phyloP scores from a whole-genome alignment of 192 early-diverging fungal species.

The Linnemannia hyalina region DNA sequence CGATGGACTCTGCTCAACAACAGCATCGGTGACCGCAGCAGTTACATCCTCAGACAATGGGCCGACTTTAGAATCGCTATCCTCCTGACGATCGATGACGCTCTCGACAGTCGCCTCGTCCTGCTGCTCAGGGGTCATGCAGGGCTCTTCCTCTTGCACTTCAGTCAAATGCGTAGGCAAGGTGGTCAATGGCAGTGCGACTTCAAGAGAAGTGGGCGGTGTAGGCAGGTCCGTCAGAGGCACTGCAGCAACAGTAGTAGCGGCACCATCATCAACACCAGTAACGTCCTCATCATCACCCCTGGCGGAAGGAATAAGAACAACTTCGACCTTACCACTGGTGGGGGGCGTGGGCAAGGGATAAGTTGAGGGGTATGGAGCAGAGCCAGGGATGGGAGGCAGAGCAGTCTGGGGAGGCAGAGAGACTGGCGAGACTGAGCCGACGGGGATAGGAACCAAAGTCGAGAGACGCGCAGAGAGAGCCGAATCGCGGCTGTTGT shows the following conservation, averaged over 20 bases:
- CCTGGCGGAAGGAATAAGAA: not conserved
- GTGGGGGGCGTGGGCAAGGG: not conserved
- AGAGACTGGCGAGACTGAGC: constrained; percentile 5
- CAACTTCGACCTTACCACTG: not conserved
- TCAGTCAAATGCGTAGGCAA: not conserved
- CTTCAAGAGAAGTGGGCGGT: not conserved
- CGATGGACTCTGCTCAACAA: not conserved
- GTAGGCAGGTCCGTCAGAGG: not conserved
- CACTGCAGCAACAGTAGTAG: not conserved
- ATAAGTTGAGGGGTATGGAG: not conserved
- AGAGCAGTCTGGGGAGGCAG: constrained; percentile 36
- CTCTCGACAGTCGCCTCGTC: not conserved
- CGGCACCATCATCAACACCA: not conserved
- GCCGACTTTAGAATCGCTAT: not conserved
- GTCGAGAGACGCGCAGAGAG: constrained; percentile 20
- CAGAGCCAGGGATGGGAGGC: constrained; percentile 24
- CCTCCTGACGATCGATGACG: not conserved
- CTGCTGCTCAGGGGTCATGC: not conserved
- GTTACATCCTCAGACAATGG: not conserved
- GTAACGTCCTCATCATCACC: not conserved
- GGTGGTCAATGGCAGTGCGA: not conserved
- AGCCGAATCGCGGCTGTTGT: constrained; percentile 11
- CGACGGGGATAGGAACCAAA: constrained; percentile 20
- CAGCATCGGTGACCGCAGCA: not conserved
- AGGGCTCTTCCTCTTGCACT: not conserved